These are phyloP conservation scores for Pseudisothecium myosuroides DNA, from an alignment of 225 moss, liverwort and hornwort genomes.

Conservation along the genomic window DNA sequence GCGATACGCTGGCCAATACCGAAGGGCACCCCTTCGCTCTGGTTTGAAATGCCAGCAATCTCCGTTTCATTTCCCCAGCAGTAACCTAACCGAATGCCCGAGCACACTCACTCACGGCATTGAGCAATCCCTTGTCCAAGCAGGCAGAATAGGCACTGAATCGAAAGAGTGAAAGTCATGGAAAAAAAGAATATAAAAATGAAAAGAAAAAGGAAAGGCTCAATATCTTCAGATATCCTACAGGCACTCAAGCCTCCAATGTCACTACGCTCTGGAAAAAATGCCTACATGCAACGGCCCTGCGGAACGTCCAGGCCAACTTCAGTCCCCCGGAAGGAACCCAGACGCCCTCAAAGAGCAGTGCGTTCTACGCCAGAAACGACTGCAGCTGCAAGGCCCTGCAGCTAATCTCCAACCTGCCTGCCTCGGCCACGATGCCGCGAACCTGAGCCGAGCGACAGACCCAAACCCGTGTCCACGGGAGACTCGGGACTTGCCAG, in stretches of 20 bases:
- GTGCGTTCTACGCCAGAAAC: not conserved
- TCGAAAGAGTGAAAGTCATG: not conserved
- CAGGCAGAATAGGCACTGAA: not conserved
- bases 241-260: constrained; percentile 3
- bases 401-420: not conserved
- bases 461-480: constrained; percentile 31
- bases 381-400: not conserved
- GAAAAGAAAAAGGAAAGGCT: not conserved
- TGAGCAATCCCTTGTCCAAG: not conserved
- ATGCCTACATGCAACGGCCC: not conserved
- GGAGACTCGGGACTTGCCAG: constrained; percentile 5
- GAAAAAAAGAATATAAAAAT: not conserved
- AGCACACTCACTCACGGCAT: not conserved
- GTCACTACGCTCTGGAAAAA: constrained; percentile 8
- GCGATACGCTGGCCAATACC: not conserved
- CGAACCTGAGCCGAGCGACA: constrained; percentile 21
- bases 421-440: not conserved
- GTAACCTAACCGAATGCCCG: not conserved
- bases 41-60: not conserved
- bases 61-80: too few relatives aligned
- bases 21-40: not conserved
- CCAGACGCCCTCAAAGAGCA: not conserved
- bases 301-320: not conserved
- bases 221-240: constrained; percentile 1
- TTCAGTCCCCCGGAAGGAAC: not conserved